Evolutionary conservation across 1,284 basidiomycete genomes (phyloP).

Genomic region (Singerocomus inundabilis): DNA sequence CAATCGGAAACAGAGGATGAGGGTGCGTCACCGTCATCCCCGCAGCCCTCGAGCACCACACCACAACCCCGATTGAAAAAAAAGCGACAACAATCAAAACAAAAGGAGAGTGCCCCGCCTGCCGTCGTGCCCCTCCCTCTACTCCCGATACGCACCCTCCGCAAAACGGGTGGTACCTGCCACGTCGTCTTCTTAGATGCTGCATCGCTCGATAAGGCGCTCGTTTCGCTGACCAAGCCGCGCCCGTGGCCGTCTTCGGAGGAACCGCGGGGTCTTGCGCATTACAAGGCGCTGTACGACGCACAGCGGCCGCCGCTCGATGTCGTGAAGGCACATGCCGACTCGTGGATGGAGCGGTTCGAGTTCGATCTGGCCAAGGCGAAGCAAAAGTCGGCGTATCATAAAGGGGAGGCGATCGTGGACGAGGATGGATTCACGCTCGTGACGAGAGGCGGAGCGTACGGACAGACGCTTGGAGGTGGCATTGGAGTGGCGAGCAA

Average conservation of each 20-base stretch:
- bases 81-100: slow-evolving; percentile 39
- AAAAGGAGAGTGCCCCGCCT: slow-evolving; percentile 44
- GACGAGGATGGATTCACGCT: slow-evolving; percentile 93
- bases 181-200: slow-evolving; percentile 80
- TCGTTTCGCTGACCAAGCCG: slow-evolving; percentile 47
- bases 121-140: slow-evolving; percentile 56
- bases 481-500: slow-evolving; percentile 78
- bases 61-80: slow-evolving; percentile 44
- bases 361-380: slow-evolving; percentile 68
- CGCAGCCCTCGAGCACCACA: slow-evolving; percentile 22
- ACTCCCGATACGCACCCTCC: slow-evolving; percentile 53
- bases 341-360: slow-evolving; percentile 71
- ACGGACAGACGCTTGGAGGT: slow-evolving; percentile 81
- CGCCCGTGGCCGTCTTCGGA: slow-evolving; percentile 61
- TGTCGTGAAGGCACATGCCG: slow-evolving; percentile 69
- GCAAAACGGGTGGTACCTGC: slow-evolving; percentile 62
- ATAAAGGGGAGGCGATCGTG: slow-evolving; percentile 79
- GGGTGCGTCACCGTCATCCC: not conserved
- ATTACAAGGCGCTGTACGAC: slow-evolving; percentile 64
- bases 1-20: not conserved
- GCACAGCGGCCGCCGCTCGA: slow-evolving; percentile 71
- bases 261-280: slow-evolving; percentile 64
- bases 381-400: slow-evolving; percentile 66
- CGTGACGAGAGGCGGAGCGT: slow-evolving; percentile 83
- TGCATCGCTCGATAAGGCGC: slow-evolving; percentile 64